These are phyloP conservation scores for Nelumbo lutea DNA, from an alignment of 164 flowering plant species.

Conservation along the genomic window DNA sequence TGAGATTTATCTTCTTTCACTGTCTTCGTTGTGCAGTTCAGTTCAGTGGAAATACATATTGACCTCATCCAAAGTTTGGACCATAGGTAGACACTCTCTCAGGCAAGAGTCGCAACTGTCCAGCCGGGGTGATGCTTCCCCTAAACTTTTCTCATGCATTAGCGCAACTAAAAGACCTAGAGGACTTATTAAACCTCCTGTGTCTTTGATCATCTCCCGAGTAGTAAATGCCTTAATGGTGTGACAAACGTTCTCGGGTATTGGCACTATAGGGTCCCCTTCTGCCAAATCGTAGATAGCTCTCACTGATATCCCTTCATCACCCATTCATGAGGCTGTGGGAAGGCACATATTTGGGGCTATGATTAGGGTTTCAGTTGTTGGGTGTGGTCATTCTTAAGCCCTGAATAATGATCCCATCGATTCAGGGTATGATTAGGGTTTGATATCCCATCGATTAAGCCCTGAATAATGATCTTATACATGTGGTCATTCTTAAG, in stretches of 20 bases:
- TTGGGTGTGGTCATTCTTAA: too few species aligned
- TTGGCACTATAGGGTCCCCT: conserved; percentile 71
- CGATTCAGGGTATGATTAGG: too few species aligned
- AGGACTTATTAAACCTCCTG: conserved; percentile 48
- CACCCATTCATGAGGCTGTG: not conserved
- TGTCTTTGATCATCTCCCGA: conserved; percentile 41
- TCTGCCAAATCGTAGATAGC: conserved; percentile 51
- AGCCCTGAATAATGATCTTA: too few species aligned
- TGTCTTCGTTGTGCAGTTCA: conserved; percentile 87
- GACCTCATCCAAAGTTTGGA: conserved; percentile 62
- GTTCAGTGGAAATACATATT: conserved; percentile 63
- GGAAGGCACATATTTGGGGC: too few species aligned
- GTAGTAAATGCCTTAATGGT: conserved; percentile 62
- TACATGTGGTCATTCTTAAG: too few species aligned
- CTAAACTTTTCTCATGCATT: conserved; percentile 82
- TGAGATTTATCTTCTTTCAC: conserved; percentile 74
- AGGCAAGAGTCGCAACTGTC: conserved; percentile 74
- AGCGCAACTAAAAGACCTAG: conserved; percentile 69
- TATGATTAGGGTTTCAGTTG: too few species aligned
- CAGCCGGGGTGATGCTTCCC: conserved; percentile 56
- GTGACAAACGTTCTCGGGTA: conserved; percentile 75
- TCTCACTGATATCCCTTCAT: conserved; percentile 44
- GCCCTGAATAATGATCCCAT: too few species aligned
- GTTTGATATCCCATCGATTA: too few species aligned
- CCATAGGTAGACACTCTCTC: conserved; percentile 58